Evolutionary conservation across 176 grass and related monocot genomes (phyloP), one percentile per base, ranked within the genome.

Genomic region (Eleusine indica): DNA sequence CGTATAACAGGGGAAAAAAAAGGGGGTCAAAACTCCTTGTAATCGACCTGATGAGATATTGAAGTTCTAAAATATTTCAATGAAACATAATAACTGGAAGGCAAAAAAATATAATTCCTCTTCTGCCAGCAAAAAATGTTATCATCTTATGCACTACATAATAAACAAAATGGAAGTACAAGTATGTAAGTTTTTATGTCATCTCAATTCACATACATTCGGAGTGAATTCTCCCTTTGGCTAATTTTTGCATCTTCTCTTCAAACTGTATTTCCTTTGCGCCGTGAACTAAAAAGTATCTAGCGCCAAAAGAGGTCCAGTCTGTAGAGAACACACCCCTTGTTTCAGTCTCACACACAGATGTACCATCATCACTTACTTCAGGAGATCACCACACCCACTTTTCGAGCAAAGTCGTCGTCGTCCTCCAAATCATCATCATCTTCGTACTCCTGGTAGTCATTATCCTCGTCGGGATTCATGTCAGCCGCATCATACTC

Each of bases 391-490:
- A 94, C 53, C 43, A 72, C 79, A 3, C 87, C 76, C 41, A 90
- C 86, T 71, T 77, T 94, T 49, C 84, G 83, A 0, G 88, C 75
- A 3, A 94, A 94, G 13, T 94, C 91, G 0, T 89, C 91, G 0
- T 92, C 91, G 0, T 92, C 90, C 9, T 88, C 90, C 28, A 86
- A 69, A 56, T 85, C 89, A 29, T 94, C 88, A 43, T 90, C 88
- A 1, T 91, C 88, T 35, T 83, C 82, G 3, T 84, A 83, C 40
- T 86, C 88, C 48, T 92, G 84, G 68, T 82, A 89, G 9, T 80
- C 87, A 16, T 86, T 89, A 28, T 88, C 85, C 0, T 85, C 91
- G 13, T 90, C 79, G 0, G 86, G 82, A 2, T 71, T 44, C 0
- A 56, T 18, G 4, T 88, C 88, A n/a, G 16, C 64, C 12, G 18